Evolutionary conservation across 371 early-diverging fungal genomes (phyloP), one percentile per base, ranked within the genome.

Genomic region (Apophysomyces trapeziformis): DNA sequence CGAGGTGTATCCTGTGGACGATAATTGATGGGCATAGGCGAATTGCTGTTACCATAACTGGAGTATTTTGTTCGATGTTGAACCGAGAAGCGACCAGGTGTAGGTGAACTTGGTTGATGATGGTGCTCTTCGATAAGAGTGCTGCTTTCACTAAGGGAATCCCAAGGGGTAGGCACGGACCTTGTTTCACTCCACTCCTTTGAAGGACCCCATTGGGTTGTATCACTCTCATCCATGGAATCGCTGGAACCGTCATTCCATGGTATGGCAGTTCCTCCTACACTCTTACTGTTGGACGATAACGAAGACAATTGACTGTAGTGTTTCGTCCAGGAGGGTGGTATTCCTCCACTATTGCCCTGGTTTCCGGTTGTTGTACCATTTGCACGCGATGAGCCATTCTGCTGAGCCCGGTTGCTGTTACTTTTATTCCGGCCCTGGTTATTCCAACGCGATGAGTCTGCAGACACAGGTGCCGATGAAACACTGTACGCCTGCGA

Each of bases 1-100:
- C 54, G 54, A 50, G 54, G 54, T 5, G 9, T 21, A 9, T 50
- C 54, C 2, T 50, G n/a, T 5, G 54, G 54, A 7, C 54, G n/a
- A 50, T 50, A 50, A 21, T 50, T 50, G 9, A 50, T 21, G 9
- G 54, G 54, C 54, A 50, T 50, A 7, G 54, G 54, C 21, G 54
- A 50, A 9, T 26, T 26, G 7, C 54, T 50, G 7, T 16, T 21
- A 11, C 54, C 54, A 21, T 50, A 50, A 21, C 54, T 50, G 21
- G 54, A 50, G 9, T 50, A 50, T 50, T 50, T 50, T 16, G 54
- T n/a, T 7, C 54, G 54, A 26, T 21, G 9, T 5, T 21, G 54
- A 7, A 50, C 54, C 2, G 54, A 50, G 21, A 50, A 50, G 7
- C 54, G 54, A 21, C 54, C 21, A 18, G 54, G 35, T 21, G 54